These are phyloP conservation scores for Sclerospora graminicola DNA, from an alignment of 352 stramenopile species.

Conservation along the genomic window DNA sequence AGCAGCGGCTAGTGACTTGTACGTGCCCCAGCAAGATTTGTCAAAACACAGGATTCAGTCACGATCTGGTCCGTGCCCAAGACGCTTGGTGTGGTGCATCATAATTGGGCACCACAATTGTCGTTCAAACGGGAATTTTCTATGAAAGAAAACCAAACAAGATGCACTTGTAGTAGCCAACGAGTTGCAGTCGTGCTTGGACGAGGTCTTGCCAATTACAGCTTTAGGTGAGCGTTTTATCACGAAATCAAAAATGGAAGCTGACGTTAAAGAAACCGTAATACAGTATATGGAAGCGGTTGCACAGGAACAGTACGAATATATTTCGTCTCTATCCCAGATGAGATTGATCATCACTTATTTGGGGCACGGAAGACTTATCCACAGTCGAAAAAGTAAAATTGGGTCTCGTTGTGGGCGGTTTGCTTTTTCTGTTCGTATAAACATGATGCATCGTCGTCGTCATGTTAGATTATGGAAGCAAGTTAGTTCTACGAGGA, in stretches of 20 bases:
- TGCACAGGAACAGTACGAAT: constrained; percentile 59
- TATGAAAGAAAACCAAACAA: constrained; percentile 88
- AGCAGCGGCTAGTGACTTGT: constrained; percentile 98
- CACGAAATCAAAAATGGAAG: constrained; percentile 40
- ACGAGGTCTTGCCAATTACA: constrained; percentile 81
- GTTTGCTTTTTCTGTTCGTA: constrained; percentile 60
- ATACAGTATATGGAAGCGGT: constrained; percentile 61
- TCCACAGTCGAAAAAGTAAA: constrained; percentile 52
- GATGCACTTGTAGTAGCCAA: constrained; percentile 98
- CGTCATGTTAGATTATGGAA: constrained; percentile 4
- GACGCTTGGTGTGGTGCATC: constrained; percentile 86
- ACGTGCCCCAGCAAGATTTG: constrained; percentile 87
- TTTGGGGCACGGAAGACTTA: constrained; percentile 32
- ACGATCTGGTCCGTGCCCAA: constrained; percentile 86
- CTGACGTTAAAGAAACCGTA: constrained; percentile 53
- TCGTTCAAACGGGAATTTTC: constrained; percentile 94
- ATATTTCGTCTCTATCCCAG: constrained; percentile 53
- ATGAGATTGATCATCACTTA: constrained; percentile 30
- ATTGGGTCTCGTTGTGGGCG: constrained; percentile 50
- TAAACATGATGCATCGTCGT: constrained; percentile 58
- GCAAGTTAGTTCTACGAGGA: not conserved
- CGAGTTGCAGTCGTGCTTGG: constrained; percentile 90
- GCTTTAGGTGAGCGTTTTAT: constrained; percentile 40
- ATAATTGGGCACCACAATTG: constrained; percentile 84
- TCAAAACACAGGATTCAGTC: constrained; percentile 97